Base-by-base conservation (phyloP, 2,329 filamentous ascomycete species). In the Phaeoacremonium minimum region DNA sequence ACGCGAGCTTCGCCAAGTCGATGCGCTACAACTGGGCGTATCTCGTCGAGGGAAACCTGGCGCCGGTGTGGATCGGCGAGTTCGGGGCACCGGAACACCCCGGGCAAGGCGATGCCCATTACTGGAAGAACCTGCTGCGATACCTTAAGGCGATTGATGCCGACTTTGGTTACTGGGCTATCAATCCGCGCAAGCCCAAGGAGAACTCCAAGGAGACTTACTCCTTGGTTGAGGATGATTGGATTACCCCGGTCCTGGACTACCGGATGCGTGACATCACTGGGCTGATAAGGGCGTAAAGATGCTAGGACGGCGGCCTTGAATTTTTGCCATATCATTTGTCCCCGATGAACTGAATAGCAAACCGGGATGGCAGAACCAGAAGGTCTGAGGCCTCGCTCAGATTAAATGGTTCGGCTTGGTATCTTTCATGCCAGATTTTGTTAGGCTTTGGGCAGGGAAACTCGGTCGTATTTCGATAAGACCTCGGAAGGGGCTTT, bases 101-200 rank as follows among this genome's bases (percentile, higher is more conserved):
- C 1, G 67, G 66, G 20, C 58, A 67, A 7, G 76, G 77, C 7
- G 77, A 82, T 45, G 64, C 64, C 37, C 78, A 80, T 48, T 85
- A 85, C 60, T 85, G 80, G 81, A 57, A 61, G 30, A 77, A 84
- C 52, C 55, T 85, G 55, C 61, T 83, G 61, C 65, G 64, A 18
- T 82, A 72, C 53, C 63, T 85, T 39, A 69, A 69, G 48, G 57
- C 62, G 4, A 56, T 77, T 34, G 77, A 83, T 47, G 76, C 75
- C 8, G 80, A 84, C 47, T 83, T 81, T 61, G 81, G 75, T 6
- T 85, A 85, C 57, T 85, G 81, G 82, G 80, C 80, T 13, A 53
- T 85, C 46, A 85, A 85, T 58, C 76, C 80, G 28, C 65, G 76
- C 32, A 85, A 85, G 57, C 75, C 78, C 8, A 68, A 68, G 39